phyloP scores from a whole-genome alignment of 2,329 filamentous ascomycete species.

The Colletotrichum sp. region DNA sequence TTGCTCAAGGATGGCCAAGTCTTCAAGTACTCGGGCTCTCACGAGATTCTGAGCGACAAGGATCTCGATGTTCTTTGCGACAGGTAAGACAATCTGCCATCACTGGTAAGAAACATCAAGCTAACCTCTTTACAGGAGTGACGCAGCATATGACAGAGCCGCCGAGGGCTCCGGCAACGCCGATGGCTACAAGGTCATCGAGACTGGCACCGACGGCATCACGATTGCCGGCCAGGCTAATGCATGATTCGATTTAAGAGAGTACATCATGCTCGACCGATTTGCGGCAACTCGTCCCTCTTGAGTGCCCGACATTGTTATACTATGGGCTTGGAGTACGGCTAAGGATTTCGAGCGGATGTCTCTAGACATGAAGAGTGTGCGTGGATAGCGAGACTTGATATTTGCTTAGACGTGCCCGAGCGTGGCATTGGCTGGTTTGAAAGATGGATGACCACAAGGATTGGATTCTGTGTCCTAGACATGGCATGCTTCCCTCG shows the following conservation, averaged over 20 bases:
- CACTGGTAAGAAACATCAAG: not conserved
- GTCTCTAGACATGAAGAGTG: not conserved
- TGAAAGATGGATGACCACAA: not conserved
- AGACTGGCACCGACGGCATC: constrained; percentile 69
- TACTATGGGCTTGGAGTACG: not conserved
- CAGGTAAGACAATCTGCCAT: constrained; percentile 43
- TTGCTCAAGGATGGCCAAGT: constrained; percentile 76
- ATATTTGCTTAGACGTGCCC: not conserved
- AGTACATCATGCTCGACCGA: not conserved
- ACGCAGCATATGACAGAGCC: constrained; percentile 70
- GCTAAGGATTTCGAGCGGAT: not conserved
- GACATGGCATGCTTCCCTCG: not conserved
- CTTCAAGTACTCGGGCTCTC: constrained; percentile 62
- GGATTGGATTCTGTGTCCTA: not conserved
- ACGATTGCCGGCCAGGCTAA: not conserved
- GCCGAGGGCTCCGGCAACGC: constrained; percentile 79
- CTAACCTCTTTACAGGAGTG: constrained; percentile 44
- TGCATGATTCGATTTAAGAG: not conserved
- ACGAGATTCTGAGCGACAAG: constrained; percentile 72
- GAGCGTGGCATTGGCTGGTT: not conserved
- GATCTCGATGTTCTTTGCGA: constrained; percentile 84
- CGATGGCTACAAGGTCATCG: constrained; percentile 77
- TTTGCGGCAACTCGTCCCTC: not conserved
- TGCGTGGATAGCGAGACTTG: not conserved
- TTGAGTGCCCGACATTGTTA: fast-evolving